Evolutionary conservation across 768 basidiomycete species (phyloP).

Genomic region (Boletus coccyginus): DNA sequence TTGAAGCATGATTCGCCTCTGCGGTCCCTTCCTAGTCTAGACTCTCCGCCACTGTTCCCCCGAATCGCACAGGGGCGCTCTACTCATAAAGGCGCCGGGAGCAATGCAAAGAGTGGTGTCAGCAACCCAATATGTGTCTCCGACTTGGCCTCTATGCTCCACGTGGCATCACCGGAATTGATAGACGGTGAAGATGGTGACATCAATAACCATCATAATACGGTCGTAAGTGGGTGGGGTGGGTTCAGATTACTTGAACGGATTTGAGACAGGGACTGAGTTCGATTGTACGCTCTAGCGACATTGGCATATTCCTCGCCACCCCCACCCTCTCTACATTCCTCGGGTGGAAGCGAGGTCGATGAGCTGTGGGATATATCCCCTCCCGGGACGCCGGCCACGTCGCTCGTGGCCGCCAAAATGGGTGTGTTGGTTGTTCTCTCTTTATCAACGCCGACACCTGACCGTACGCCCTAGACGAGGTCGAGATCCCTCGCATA

Average conservation of each 20-base stretch:
- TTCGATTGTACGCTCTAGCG: constrained; percentile 12
- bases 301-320: constrained; percentile 43
- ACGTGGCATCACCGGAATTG: constrained; percentile 21
- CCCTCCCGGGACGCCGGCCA: constrained; percentile 42
- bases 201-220: constrained; percentile 49
- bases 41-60: constrained; percentile 49
- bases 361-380: constrained; percentile 53
- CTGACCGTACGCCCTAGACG: constrained; percentile 36
- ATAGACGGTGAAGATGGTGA: constrained; percentile 43
- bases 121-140: constrained; percentile 17
- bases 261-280: constrained; percentile 1
- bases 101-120: neutral
- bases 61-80: constrained; percentile 11
- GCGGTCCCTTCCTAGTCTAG: constrained; percentile 23
- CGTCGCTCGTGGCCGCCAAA: constrained; percentile 41
- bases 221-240: constrained; percentile 67
- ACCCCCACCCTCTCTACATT: constrained; percentile 33
- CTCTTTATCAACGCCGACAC: constrained; percentile 1
- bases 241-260: constrained; percentile 23
- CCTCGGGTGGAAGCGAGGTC: constrained; percentile 42
- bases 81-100: neutral
- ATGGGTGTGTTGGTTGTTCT: constrained; percentile 41
- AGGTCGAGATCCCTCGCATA: constrained; percentile 51
- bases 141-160: constrained; percentile 29
- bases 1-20: constrained; percentile 30